Evolutionary conservation across 208 protist species (phyloP).

Genomic region (Endotrypanum monterogeii): DNA sequence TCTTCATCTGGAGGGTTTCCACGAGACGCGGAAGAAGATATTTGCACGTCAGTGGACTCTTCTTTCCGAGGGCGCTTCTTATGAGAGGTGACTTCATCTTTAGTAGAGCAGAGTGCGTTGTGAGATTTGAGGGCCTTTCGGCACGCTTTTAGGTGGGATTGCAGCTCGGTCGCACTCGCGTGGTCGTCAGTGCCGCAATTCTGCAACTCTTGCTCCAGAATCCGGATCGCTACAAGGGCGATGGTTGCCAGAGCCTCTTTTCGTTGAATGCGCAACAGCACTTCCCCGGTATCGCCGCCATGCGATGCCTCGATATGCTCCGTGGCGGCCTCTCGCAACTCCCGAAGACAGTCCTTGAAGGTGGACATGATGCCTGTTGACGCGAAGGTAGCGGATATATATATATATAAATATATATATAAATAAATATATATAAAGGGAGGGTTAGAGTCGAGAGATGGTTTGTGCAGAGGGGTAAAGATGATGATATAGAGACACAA

Average conservation of each 20-base stretch:
- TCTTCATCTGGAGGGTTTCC: background rate
- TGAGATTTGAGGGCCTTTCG: slow-evolving; percentile 48
- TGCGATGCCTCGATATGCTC: slow-evolving; percentile 26
- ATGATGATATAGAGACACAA: background rate
- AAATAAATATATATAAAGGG: slow-evolving; percentile 1
- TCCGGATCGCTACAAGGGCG: slow-evolving; percentile 41
- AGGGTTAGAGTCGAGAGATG: background rate
- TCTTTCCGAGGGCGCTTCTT: slow-evolving; percentile 28
- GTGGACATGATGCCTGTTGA: slow-evolving; percentile 14
- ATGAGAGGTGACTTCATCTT: background rate
- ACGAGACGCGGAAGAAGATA: background rate
- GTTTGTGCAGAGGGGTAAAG: background rate
- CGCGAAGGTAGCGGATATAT: background rate
- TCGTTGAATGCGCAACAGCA: slow-evolving; percentile 13
- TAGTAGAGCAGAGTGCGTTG: background rate
- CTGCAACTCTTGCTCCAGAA: slow-evolving; percentile 37
- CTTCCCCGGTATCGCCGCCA: slow-evolving; percentile 9
- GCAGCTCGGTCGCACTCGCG: slow-evolving; percentile 11
- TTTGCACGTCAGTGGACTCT: background rate
- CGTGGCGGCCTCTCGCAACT: slow-evolving; percentile 17
- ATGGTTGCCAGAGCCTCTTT: slow-evolving; percentile 45
- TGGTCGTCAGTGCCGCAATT: background rate
- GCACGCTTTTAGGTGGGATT: slow-evolving; percentile 36
- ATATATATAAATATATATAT: background rate
- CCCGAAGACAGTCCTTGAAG: slow-evolving; percentile 25